Percentiles rank a stretch among this genome's conserved stretches.
phyloP scores from a whole-genome alignment of 495 filamentous ascomycete species.

The Penicillium coprophilum region DNA sequence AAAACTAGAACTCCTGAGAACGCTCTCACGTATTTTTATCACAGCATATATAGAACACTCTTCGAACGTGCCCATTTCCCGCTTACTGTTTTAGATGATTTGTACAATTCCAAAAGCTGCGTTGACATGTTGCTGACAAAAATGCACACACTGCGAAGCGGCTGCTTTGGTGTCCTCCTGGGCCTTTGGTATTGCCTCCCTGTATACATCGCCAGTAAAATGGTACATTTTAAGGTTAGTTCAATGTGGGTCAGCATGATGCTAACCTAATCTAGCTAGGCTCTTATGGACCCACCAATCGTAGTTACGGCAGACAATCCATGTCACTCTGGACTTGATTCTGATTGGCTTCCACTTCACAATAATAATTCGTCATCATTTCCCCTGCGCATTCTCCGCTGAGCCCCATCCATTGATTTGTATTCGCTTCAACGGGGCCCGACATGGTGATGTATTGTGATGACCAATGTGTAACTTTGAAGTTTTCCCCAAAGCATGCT shows the following conservation, averaged over 20 bases:
- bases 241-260: constrained; percentile 4
- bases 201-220: too few relatives aligned
- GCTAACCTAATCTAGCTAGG: constrained; percentile 7
- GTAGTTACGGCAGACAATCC: too few relatives aligned
- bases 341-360: too few relatives aligned
- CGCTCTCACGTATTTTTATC: constrained; percentile 33
- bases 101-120: constrained; percentile 31
- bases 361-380: too few relatives aligned
- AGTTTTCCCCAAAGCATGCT: too few relatives aligned
- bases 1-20: not conserved
- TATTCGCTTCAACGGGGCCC: too few relatives aligned
- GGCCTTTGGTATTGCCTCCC: not conserved
- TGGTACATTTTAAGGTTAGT: not conserved
- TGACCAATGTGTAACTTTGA: too few relatives aligned
- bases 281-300: not conserved
- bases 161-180: constrained; percentile 23
- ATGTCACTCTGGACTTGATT: too few relatives aligned
- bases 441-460: too few relatives aligned
- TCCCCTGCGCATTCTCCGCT: too few relatives aligned
- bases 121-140: constrained; percentile 34
- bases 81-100: constrained; percentile 32
- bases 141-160: constrained; percentile 27
- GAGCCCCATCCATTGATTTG: too few relatives aligned
- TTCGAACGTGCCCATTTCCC: constrained; percentile 30
- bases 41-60: constrained; percentile 39